These are phyloP conservation scores for Cytospora paraplurivora DNA, from an alignment of 2,329 filamentous ascomycete genomes.

Conservation along the genomic window DNA sequence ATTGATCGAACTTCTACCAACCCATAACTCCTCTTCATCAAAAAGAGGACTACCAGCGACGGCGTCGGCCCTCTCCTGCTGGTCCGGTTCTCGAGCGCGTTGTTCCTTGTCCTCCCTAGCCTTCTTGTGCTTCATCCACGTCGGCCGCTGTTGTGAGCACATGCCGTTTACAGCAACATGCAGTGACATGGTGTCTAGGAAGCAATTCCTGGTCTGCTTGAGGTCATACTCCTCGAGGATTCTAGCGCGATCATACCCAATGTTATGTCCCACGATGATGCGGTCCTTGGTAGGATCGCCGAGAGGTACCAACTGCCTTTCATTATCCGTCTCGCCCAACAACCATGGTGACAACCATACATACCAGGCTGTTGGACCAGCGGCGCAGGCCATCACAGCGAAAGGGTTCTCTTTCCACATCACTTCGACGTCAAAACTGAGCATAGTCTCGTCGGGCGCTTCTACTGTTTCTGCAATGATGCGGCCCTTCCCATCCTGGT, in stretches of 20 bases:
- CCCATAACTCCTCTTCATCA: conserved; percentile 96
- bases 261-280: conserved; percentile 89
- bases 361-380: conserved; percentile 90
- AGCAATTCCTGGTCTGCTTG: conserved; percentile 79
- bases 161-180: conserved; percentile 98
- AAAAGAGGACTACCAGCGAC: too few species aligned
- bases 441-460: conserved; percentile 75
- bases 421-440: conserved; percentile 95
- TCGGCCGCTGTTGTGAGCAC: conserved; percentile 94
- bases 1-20: conserved; percentile 91
- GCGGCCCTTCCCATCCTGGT: conserved; percentile 61
- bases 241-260: conserved; percentile 90
- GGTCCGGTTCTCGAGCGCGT: conserved; percentile 69
- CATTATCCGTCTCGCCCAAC: conserved; percentile 74
- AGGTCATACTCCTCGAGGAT: conserved; percentile 88
- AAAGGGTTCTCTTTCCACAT: conserved; percentile 93
- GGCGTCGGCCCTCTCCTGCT: too few species aligned
- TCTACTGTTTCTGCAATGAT: conserved; percentile 63
- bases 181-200: conserved; percentile 96
- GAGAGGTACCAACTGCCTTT: conserved; percentile 82
- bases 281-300: conserved; percentile 74
- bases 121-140: conserved; percentile 97
- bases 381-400: conserved; percentile 95
- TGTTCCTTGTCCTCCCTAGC: conserved; percentile 82
- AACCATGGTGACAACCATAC: conserved; percentile 97